Evolutionary conservation across 208 protist genomes (phyloP).

Genomic region (Naegleria fowleri): DNA sequence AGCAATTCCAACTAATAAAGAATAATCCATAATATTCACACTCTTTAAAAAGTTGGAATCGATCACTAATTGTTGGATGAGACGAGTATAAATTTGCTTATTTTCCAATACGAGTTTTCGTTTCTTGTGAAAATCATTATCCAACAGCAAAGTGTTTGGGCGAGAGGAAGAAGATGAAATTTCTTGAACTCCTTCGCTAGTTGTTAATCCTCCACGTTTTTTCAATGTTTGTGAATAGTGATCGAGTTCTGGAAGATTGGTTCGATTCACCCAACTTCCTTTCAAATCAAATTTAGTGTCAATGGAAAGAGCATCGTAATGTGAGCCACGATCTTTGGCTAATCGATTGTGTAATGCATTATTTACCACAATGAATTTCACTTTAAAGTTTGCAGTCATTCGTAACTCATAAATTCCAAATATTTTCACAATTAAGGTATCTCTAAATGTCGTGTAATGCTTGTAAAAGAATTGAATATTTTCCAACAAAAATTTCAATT

Average conservation of each 20-base stretch:
- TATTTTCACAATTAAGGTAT: constrained; percentile 9
- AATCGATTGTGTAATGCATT: not conserved
- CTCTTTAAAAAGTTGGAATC: not conserved
- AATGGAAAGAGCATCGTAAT: not conserved
- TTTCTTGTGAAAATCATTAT: constrained; percentile 4
- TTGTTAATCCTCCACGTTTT: not conserved
- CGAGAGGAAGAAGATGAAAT: not conserved
- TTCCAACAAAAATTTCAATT: constrained; percentile 27
- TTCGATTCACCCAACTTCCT: not conserved
- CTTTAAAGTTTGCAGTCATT: not conserved
- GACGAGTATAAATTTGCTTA: not conserved
- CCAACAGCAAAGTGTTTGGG: not conserved
- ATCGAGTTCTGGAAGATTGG: not conserved
- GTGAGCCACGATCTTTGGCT: not conserved
- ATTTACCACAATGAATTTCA: not conserved
- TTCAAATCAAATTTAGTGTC: not conserved
- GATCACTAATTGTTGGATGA: not conserved
- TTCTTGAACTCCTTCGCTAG: not conserved
- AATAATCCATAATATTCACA: constrained; percentile 8
- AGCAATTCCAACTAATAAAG: not conserved
- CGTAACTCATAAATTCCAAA: not conserved
- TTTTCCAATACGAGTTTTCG: not conserved
- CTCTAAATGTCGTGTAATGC: not conserved
- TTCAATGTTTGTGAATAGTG: not conserved
- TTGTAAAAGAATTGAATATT: constrained; percentile 15